Conservation (phyloP, 78 protist species). For the Carpediemonas membranifera region DNA sequence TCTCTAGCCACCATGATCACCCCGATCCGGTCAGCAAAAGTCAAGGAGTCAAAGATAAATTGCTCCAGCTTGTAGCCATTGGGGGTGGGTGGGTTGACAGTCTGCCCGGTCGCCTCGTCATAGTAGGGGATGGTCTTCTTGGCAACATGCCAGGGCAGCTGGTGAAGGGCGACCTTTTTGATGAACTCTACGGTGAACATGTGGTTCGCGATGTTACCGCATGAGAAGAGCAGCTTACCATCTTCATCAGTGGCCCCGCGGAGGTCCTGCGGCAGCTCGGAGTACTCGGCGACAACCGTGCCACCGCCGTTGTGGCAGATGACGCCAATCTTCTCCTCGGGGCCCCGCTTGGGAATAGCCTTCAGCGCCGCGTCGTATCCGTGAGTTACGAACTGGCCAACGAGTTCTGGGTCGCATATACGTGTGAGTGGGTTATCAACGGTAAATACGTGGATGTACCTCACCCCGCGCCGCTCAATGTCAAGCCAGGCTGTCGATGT, state of each 20-base stretch:
- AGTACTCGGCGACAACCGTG: conserved; percentile 69
- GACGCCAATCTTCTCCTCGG: conserved; percentile 62
- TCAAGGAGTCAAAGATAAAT: conserved; percentile 82
- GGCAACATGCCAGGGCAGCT: conserved; percentile 61
- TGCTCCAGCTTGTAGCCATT: conserved; percentile 66
- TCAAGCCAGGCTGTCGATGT: conserved; percentile 56
- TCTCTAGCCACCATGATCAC: conserved; percentile 37
- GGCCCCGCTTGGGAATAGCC: conserved; percentile 47
- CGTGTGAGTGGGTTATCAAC: conserved; percentile 77
- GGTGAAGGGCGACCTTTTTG: neutral
- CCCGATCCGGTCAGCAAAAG: conserved; percentile 18
- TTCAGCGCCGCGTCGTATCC: too few species aligned
- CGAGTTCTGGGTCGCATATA: conserved; percentile 75
- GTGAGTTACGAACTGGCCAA: conserved; percentile 60
- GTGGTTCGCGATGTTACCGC: conserved; percentile 73
- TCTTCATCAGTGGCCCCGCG: conserved; percentile 18
- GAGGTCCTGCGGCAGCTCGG: conserved; percentile 58
- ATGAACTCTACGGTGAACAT: conserved; percentile 49
- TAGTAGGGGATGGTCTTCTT: conserved; percentile 63
- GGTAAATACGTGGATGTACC: conserved; percentile 56
- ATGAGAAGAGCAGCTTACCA: conserved; percentile 55
- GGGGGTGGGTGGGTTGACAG: conserved; percentile 7
- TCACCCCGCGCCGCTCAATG: conserved; percentile 54
- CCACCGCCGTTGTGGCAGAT: conserved; percentile 36
- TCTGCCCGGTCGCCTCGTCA: neutral